These are phyloP conservation scores for Dactylellina drechsleri DNA, from an alignment of 2,329 filamentous ascomycete species.

Conservation along the genomic window DNA sequence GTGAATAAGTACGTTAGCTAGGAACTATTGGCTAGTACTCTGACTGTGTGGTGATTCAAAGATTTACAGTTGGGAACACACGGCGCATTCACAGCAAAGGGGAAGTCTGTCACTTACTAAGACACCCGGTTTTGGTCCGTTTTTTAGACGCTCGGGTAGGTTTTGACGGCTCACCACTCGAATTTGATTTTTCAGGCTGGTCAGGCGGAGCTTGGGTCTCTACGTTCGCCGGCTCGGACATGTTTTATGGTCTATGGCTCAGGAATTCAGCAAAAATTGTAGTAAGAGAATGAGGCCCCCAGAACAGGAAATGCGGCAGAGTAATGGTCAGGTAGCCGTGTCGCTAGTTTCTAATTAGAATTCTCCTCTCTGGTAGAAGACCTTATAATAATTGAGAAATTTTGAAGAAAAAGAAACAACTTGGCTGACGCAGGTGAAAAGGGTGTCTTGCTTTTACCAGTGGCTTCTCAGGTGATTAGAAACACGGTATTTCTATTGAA, in stretches of 20 bases:
- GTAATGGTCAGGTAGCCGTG: constrained; percentile 38
- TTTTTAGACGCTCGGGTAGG: constrained; percentile 57
- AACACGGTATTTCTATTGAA: constrained; percentile 22
- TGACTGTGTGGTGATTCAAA: not conserved
- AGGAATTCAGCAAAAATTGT: constrained; percentile 59
- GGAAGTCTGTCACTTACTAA: constrained; percentile 56
- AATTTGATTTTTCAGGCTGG: constrained; percentile 44
- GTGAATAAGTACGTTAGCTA: constrained; percentile 21
- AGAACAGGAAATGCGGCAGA: constrained; percentile 50
- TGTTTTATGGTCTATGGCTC: constrained; percentile 71
- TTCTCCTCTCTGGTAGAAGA: constrained; percentile 24
- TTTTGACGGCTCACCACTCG: constrained; percentile 47
- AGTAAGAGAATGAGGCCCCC: constrained; percentile 55
- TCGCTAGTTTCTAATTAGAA: constrained; percentile 41
- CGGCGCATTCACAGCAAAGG: not conserved
- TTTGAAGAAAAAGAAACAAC: constrained; percentile 38
- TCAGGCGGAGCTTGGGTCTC: constrained; percentile 75
- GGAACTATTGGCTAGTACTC: not conserved
- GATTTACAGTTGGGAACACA: not conserved
- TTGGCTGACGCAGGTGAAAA: constrained; percentile 43
- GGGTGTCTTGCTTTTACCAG: constrained; percentile 40
- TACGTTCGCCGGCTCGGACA: constrained; percentile 86
- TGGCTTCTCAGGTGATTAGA: constrained; percentile 24
- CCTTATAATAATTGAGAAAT: constrained; percentile 30
- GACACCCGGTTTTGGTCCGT: constrained; percentile 59